phyloP scores from a whole-genome alignment of 129 eudicot species.

The Artemisia tridentata region DNA sequence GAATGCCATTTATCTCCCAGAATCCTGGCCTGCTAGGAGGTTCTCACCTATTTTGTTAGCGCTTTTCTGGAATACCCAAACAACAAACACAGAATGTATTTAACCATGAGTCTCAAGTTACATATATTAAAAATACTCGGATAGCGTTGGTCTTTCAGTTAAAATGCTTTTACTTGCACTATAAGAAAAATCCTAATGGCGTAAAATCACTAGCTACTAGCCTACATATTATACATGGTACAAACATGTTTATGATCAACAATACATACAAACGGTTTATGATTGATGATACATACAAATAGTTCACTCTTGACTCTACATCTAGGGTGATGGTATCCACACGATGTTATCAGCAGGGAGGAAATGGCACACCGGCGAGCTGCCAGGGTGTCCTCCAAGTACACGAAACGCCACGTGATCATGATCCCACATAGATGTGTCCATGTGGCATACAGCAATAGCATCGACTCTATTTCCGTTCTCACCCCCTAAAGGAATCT shows the following conservation, averaged over 20 bases:
- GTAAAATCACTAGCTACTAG: conserved; percentile 12
- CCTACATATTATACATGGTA: conserved; percentile 1
- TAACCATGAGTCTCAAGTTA: too few species aligned
- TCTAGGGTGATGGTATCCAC: conserved; percentile 31
- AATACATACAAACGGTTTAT: not conserved
- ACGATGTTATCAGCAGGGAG: conserved; percentile 29
- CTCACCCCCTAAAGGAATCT: conserved; percentile 35
- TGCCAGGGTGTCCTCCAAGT: conserved; percentile 35
- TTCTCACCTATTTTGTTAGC: too few species aligned
- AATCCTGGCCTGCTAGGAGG: too few species aligned
- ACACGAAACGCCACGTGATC: conserved; percentile 35
- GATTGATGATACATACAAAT: not conserved
- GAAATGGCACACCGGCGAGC: conserved; percentile 38
- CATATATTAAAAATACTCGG: not conserved
- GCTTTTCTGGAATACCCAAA: too few species aligned
- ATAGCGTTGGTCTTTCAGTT: not conserved
- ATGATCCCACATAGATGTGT: conserved; percentile 33
- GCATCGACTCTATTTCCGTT: conserved; percentile 37
- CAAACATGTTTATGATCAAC: conserved; percentile 12
- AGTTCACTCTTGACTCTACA: not conserved
- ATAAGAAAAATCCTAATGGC: conserved; percentile 5
- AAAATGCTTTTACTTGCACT: not conserved
- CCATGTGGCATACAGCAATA: conserved; percentile 40
- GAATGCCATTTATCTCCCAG: too few species aligned
- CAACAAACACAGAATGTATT: too few species aligned